Conservation (phyloP, 192 early-diverging fungal species). For the Rhizoclosmatium globosum region DNA sequence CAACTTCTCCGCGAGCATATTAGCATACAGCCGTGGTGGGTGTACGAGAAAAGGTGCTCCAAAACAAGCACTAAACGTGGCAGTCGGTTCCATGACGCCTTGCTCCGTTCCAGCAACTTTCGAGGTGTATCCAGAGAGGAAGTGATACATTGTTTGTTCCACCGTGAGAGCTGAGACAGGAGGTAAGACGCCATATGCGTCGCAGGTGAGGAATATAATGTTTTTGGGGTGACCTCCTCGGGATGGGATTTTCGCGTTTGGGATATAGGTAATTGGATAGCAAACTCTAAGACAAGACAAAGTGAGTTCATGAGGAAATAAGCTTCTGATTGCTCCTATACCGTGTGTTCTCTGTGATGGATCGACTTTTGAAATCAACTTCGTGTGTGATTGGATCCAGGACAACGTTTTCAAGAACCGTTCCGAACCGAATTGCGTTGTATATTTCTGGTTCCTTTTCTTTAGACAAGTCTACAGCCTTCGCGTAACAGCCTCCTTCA, state of each 20-base stretch:
- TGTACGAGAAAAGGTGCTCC: constrained; percentile 91
- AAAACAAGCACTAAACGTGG: constrained; percentile 90
- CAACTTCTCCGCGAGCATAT: constrained; percentile 90
- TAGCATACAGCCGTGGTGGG: constrained; percentile 88
- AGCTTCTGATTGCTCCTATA: not conserved
- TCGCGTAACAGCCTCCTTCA: constrained; percentile 97
- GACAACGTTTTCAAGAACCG: constrained; percentile 88
- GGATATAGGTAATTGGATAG: constrained; percentile 90
- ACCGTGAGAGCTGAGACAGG: constrained; percentile 80
- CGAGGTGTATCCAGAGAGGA: constrained; percentile 90
- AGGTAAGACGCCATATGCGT: constrained; percentile 91
- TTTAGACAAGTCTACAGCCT: constrained; percentile 88
- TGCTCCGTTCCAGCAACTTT: constrained; percentile 67
- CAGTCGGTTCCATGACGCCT: constrained; percentile 81
- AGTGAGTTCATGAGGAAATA: not conserved
- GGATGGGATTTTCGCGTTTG: constrained; percentile 87
- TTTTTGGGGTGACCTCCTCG: constrained; percentile 87
- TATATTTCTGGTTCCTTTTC: constrained; percentile 98
- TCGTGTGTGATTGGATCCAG: constrained; percentile 68
- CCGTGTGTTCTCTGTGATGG: constrained; percentile 89
- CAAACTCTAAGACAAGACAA: constrained; percentile 62
- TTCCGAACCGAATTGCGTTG: constrained; percentile 87
- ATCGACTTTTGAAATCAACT: constrained; percentile 80
- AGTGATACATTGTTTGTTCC: constrained; percentile 91
- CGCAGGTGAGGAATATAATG: constrained; percentile 92